These are phyloP conservation scores for Fagus crenata DNA, from an alignment of 306 rosid species.

Conservation along the genomic window DNA sequence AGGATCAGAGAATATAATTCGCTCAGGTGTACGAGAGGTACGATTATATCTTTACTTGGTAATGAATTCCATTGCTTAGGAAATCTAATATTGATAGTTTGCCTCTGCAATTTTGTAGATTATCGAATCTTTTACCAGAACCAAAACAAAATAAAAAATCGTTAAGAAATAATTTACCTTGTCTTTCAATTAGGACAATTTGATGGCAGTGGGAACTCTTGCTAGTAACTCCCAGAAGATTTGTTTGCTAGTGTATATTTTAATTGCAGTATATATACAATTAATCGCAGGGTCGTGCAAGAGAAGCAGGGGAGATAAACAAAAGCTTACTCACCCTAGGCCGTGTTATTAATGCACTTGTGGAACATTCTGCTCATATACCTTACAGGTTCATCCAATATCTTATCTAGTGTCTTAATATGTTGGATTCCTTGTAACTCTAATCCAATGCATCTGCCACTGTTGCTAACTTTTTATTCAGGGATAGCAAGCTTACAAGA, in stretches of 20 bases:
- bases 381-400: conserved; percentile 74
- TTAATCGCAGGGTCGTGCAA: conserved; percentile 78
- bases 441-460: conserved; percentile 26
- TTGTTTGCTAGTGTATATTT: not conserved
- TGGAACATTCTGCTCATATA: conserved; percentile 87
- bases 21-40: conserved; percentile 99
- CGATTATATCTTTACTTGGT: conserved; percentile 1
- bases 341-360: conserved; percentile 92
- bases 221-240: not conserved
- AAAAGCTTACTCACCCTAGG: conserved; percentile 98
- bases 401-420: conserved; percentile 3
- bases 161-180: not conserved
- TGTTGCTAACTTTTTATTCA: conserved; percentile 33
- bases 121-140: not conserved
- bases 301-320: conserved; percentile 99
- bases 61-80: not conserved
- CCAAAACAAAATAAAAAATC: not conserved
- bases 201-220: not conserved
- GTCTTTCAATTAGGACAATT: not conserved
- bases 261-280: not conserved
- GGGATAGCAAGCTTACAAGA: conserved; percentile 97
- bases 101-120: not conserved
- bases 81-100: not conserved
- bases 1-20: conserved; percentile 93
- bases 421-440: not conserved